phyloP scores from a whole-genome alignment of 345 rosid species.

The Erodium maritimum region DNA sequence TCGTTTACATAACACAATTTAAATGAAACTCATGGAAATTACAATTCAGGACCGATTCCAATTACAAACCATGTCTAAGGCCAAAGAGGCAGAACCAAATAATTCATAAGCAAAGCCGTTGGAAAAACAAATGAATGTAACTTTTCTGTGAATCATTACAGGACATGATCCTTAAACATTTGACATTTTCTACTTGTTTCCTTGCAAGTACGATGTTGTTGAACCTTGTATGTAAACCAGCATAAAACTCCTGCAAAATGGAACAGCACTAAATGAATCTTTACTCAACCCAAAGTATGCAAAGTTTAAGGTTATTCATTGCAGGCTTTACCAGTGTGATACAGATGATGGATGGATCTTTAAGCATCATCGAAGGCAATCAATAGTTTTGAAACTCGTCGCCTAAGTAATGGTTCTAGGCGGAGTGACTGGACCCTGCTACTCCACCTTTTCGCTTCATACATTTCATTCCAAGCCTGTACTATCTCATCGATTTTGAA shows the following conservation, averaged over 20 bases:
- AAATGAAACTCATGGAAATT: background rate
- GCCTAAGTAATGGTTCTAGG: conserved; percentile 54
- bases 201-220: background rate
- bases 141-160: background rate
- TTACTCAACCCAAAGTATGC: background rate
- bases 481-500: conserved; percentile 60
- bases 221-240: background rate
- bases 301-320: background rate
- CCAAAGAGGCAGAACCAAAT: background rate
- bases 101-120: background rate
- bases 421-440: conserved; percentile 48
- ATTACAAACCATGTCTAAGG: background rate
- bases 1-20: too few species aligned
- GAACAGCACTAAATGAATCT: too few species aligned
- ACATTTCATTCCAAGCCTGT: conserved; percentile 72
- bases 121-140: background rate
- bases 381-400: conserved; percentile 41
- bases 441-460: conserved; percentile 54
- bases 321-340: background rate
- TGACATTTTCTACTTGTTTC: background rate
- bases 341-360: background rate
- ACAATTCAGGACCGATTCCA: background rate
- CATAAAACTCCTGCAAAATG: background rate
- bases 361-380: conserved; percentile 38
- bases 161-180: background rate